Base-by-base conservation (phyloP, 768 basidiomycete genomes). In the Auricularia sp. region DNA sequence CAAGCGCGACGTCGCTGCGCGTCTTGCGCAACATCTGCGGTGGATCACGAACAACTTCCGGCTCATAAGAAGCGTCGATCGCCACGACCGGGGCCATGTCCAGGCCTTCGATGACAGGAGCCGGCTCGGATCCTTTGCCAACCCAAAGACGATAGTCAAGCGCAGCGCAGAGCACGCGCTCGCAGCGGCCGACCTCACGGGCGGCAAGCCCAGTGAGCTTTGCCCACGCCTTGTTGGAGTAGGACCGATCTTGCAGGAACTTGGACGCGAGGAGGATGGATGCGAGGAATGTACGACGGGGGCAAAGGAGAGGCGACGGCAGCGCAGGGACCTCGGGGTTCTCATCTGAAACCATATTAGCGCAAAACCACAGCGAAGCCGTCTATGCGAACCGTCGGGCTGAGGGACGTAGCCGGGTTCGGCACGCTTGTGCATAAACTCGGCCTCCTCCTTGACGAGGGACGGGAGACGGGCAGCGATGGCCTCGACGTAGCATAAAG, bases 81-180 rank as follows among this genome's bases (percentile, higher is more conserved):
- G 29, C 56, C 21, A 59, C 33, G 56, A 59, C 56, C 16, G 56
- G 29, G 7, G 6, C 23, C 23, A 33, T 59, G 23, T 59, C 56
- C 21, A 59, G 56, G 10, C 23, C 56, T 4, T 59, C 56, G 56
- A 59, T 59, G 14, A 23, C 23, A 3, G 11, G 23, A 3, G 23
- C 5, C 21, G 34, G 11, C 72, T 71, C 62, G 76, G 76, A 70
- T 79, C 64, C 76, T 75, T 92, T 92, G 64, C 91, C 91, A 47
- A 95, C 91, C 91, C 92, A 94, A 33, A 95, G 83, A n/a, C 90
- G 83, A 91, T 91, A 96, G 66, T 87, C 87, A 23, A 96, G 82
- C 7, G 91, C 87, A 72, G 87, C 85, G 29, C 93, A 90, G 51
- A 98, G 83, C 0, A 90, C 90, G 23, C 90, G 85, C 74, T 98